Evolutionary conservation across 2,329 filamentous ascomycete species (phyloP).

Genomic region (Apiospora aurea): DNA sequence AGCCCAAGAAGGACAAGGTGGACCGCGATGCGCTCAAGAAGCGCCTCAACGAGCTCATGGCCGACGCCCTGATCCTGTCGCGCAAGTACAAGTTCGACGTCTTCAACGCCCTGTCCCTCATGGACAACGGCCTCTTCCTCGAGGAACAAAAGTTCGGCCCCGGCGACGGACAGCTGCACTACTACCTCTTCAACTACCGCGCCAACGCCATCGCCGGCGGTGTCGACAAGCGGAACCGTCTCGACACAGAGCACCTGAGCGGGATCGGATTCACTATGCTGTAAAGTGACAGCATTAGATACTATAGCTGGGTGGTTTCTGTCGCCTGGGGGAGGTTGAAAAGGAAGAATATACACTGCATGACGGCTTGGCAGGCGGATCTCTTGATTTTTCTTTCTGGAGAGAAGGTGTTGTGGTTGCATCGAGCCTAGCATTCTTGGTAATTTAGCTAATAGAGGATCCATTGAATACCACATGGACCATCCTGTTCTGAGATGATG

Average conservation of each 20-base stretch:
- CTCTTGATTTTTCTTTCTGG: neutral
- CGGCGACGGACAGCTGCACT: conserved; percentile 94
- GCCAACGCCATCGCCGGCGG: conserved; percentile 86
- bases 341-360: neutral
- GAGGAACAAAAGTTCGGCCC: conserved; percentile 93
- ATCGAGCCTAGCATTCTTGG: conserved; percentile 17
- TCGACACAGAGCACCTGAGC: conserved; percentile 80
- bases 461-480: neutral
- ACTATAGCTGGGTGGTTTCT: no score
- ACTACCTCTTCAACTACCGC: conserved; percentile 97
- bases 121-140: conserved; percentile 94
- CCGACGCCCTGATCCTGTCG: conserved; percentile 86
- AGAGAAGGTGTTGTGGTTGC: neutral
- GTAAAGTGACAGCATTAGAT: conserved; percentile 42
- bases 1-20: conserved; percentile 42
- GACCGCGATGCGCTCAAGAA: conserved; percentile 70
- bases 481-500: neutral
- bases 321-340: neutral
- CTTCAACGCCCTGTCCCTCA: conserved; percentile 91
- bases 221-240: conserved; percentile 77
- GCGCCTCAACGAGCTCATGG: conserved; percentile 81
- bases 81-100: conserved; percentile 90
- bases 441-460: conserved; percentile 21
- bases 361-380: neutral
- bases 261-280: conserved; percentile 91